Evolutionary conservation across 306 rosid species (phyloP), one percentile per base, ranked within the genome.

Genomic region (Rubus parviflorus): DNA sequence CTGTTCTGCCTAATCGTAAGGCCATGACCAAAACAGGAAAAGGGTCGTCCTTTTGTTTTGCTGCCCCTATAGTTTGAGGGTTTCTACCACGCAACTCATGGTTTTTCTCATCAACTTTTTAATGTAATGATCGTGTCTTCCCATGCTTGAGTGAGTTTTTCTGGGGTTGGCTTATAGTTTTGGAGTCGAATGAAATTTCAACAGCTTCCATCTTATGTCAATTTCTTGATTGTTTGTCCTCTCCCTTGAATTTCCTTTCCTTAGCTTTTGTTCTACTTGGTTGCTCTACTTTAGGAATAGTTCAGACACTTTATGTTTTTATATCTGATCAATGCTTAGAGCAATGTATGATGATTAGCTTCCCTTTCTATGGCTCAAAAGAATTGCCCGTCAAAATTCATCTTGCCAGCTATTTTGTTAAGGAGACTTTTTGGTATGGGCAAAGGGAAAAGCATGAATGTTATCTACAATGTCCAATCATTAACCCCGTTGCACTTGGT

Each of bases 1-100:
- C 79, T 86, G 89, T 86, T 84, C 89, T 75, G 82, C 83, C 47
- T 88, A 78, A 80, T 76, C 54, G 23, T 20, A 35, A 58, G 57
- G 45, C 30, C 68, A 14, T 60, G 68, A 37, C 68, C n/a, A 14
- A 16, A 62, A 62, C 6, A 2, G 61, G 6, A 35, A 14, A 20
- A 58, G 69, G 56, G 54, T 30, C 2, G 68, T 43, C 77, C 48
- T 58, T 38, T 25, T 17, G 23, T 43, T 54, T 58, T 43, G 45
- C 56, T 58, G 68, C 68, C 68, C 77, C 45, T 16, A 5, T 14
- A 41, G 76, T 56, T 40, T 56, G 23, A 41, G 52, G 66, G 35
- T 56, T 41, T 73, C 42, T 20, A 2, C 67, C 77, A 56, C 38
- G 10, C 63, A 12, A 20, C 76, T n/a, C 40, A 20, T 6, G 51